These are phyloP conservation scores for Nannizziopsis barbatae DNA, from an alignment of 2,329 filamentous ascomycete genomes.

Conservation along the genomic window DNA sequence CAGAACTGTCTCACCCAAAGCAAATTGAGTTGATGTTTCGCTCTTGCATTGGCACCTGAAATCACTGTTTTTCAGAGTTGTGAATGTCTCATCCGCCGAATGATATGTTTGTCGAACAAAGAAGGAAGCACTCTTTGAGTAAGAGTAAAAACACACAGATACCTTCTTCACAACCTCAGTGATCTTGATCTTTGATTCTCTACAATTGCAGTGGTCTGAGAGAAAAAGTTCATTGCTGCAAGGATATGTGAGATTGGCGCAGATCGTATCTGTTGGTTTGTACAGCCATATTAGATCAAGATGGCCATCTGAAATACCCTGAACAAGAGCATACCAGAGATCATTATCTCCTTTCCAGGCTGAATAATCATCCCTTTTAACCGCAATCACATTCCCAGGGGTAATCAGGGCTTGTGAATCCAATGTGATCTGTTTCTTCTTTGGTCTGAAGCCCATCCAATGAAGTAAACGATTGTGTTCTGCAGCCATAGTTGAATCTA, in stretches of 20 bases:
- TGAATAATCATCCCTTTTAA: constrained; percentile 39
- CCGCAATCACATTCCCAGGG: constrained; percentile 41
- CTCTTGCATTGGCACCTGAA: constrained; percentile 42
- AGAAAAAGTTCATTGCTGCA: constrained; percentile 64
- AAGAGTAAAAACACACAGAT: constrained; percentile 47
- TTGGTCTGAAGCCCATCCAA: neutral
- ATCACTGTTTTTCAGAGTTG: constrained; percentile 46
- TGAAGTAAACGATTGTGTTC: constrained; percentile 4
- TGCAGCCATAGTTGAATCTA: constrained; percentile 35
- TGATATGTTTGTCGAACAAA: constrained; percentile 63
- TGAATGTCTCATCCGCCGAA: constrained; percentile 49
- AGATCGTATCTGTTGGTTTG: constrained; percentile 57
- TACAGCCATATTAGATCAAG: constrained; percentile 68
- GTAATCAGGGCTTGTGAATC: constrained; percentile 27
- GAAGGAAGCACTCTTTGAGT: constrained; percentile 40
- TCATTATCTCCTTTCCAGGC: constrained; percentile 46
- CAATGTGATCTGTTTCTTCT: constrained; percentile 16
- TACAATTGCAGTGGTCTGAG: constrained; percentile 64
- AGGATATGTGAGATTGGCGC: constrained; percentile 56
- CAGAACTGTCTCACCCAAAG: constrained; percentile 52
- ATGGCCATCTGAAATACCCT: constrained; percentile 37
- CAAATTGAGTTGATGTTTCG: constrained; percentile 25
- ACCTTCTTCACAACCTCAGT: constrained; percentile 49
- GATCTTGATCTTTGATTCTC: constrained; percentile 41
- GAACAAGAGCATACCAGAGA: constrained; percentile 62